Percentiles rank a stretch among this genome's conserved stretches.
Evolutionary conservation across 768 basidiomycete genomes (phyloP).

Genomic region (Trametes cingulata): DNA sequence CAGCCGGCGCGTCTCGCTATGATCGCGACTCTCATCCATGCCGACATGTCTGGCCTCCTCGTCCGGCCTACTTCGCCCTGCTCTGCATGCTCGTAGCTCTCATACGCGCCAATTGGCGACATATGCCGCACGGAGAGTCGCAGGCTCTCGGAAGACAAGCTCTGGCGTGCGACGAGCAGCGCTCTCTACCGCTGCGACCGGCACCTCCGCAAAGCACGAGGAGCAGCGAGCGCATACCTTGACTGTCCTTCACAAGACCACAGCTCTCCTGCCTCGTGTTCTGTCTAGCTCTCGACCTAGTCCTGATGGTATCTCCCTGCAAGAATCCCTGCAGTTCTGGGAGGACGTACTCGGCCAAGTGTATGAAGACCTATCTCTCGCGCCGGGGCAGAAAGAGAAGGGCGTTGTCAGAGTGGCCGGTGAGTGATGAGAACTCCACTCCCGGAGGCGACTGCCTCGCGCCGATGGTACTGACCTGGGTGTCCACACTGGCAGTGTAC

Average conservation of each 20-base stretch:
- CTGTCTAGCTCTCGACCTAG: slow-evolving; percentile 31
- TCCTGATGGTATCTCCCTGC: slow-evolving; percentile 11
- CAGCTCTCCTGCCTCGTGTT: slow-evolving; percentile 46
- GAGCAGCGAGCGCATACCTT: slow-evolving; percentile 35
- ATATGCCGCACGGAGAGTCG: background rate
- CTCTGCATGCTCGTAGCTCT: slow-evolving; percentile 11
- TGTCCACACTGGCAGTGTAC: too few species aligned
- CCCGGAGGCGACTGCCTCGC: too few species aligned
- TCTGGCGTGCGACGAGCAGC: slow-evolving; percentile 17
- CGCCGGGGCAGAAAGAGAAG: slow-evolving; percentile 32
- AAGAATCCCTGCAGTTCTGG: slow-evolving; percentile 48
- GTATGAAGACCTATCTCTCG: slow-evolving; percentile 32
- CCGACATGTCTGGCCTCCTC: slow-evolving; percentile 30
- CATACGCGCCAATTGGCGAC: background rate
- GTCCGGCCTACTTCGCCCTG: slow-evolving; percentile 22
- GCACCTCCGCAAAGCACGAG: slow-evolving; percentile 1
- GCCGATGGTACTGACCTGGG: too few species aligned
- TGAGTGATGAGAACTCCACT: slow-evolving; percentile 32
- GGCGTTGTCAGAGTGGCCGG: slow-evolving; percentile 46
- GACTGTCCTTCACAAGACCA: slow-evolving; percentile 51
- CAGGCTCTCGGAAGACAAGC: background rate
- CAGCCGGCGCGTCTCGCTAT: slow-evolving; percentile 14
- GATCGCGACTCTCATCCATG: slow-evolving; percentile 27
- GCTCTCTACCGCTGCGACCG: slow-evolving; percentile 13
- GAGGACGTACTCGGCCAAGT: slow-evolving; percentile 41